A percentile compares a stretch with the other conserved stretches of the same genome.
phyloP scores from a whole-genome alignment of 2,329 filamentous ascomycete species.

The Calonectria honghensis region DNA sequence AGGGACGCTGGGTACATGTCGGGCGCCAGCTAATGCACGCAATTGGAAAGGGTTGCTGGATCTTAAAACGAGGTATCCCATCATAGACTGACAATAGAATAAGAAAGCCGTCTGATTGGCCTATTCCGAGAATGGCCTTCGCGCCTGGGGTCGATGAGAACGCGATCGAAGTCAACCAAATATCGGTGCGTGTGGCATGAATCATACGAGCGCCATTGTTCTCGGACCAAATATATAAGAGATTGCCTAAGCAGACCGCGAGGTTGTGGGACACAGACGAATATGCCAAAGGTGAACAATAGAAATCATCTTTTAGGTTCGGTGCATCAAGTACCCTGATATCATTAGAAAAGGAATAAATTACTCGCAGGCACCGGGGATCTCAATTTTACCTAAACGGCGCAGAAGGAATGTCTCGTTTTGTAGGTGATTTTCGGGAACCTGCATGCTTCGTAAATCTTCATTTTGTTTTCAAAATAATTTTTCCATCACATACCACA shows the following conservation, averaged over 20 bases:
- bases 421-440: constrained; percentile 41
- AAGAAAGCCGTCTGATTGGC: constrained; percentile 85
- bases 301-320: constrained; percentile 93
- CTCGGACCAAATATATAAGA: constrained; percentile 94
- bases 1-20: constrained; percentile 70
- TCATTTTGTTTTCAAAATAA: neutral
- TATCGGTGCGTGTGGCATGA: constrained; percentile 55
- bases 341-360: constrained; percentile 56
- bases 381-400: constrained; percentile 82
- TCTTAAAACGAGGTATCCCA: constrained; percentile 81
- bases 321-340: constrained; percentile 89
- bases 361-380: neutral
- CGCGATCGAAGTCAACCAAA: constrained; percentile 87
- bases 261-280: constrained; percentile 83
- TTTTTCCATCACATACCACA: constrained; percentile 33
- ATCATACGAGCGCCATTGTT: constrained; percentile 75
- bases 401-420: constrained; percentile 76
- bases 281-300: constrained; percentile 93
- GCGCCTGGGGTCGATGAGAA: constrained; percentile 88
- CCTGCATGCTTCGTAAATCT: constrained; percentile 43
- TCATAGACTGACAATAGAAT: constrained; percentile 87
- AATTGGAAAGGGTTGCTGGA: constrained; percentile 82
- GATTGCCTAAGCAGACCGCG: constrained; percentile 86
- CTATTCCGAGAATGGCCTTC: constrained; percentile 89
- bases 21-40: constrained; percentile 90